phyloP scores from a whole-genome alignment of 2,329 filamentous ascomycete species.

The Coleophoma crateriformis region DNA sequence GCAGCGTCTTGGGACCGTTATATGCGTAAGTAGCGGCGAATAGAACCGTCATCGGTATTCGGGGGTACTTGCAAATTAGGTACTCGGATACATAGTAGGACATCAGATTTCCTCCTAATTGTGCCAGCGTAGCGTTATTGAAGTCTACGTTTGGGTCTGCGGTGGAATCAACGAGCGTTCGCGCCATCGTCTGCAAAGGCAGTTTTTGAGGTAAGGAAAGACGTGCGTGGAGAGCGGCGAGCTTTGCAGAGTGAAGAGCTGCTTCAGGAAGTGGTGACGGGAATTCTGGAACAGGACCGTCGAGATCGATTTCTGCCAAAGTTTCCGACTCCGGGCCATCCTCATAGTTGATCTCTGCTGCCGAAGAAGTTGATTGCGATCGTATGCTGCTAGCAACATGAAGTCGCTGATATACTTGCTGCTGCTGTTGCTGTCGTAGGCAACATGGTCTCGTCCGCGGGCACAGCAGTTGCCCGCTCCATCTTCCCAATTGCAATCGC shows the following conservation, averaged over 20 bases:
- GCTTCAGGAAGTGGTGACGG: slow-evolving; percentile 68
- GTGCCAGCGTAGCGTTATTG: slow-evolving; percentile 83
- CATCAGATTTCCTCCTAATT: slow-evolving; percentile 76
- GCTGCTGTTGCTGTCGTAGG: slow-evolving; percentile 25
- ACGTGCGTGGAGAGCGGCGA: slow-evolving; percentile 87
- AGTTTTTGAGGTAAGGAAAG: slow-evolving; percentile 76
- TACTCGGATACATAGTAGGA: slow-evolving; percentile 86
- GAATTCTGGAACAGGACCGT: slow-evolving; percentile 3
- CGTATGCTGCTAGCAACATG: slow-evolving; percentile 20
- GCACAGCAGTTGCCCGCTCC: slow-evolving; percentile 54
- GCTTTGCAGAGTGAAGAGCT: slow-evolving; percentile 74
- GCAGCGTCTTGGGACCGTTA: slow-evolving; percentile 68
- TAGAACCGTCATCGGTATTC: slow-evolving; percentile 81
- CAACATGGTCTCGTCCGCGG: slow-evolving; percentile 32
- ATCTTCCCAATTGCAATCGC: slow-evolving; percentile 54
- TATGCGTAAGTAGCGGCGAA: slow-evolving; percentile 84
- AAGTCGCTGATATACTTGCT: slow-evolving; percentile 7
- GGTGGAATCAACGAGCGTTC: slow-evolving; percentile 78
- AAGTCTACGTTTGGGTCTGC: slow-evolving; percentile 75
- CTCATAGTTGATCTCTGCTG: background rate
- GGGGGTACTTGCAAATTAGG: slow-evolving; percentile 83
- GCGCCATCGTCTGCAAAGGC: slow-evolving; percentile 79
- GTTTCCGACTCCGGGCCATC: background rate
- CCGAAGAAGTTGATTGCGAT: slow-evolving; percentile 12
- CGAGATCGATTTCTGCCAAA: background rate